Base-by-base conservation (phyloP, 805 yeast genomes). In the Spathaspora hagerdaliae region DNA sequence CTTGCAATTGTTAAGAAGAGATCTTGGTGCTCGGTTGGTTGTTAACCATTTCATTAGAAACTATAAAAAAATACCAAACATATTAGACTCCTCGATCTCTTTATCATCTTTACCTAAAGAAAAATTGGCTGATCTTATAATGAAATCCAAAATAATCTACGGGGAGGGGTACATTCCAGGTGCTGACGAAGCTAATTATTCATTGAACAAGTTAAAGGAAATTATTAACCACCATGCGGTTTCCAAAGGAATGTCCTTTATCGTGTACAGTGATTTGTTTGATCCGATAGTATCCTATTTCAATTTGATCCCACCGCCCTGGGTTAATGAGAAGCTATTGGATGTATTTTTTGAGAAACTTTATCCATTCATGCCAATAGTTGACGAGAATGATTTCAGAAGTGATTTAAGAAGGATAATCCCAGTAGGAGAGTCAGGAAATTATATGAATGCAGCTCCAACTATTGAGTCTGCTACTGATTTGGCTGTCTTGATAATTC, bases 311-410 rank as follows among this genome's bases (percentile, higher is more conserved):
- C 44, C 44, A 5, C 34, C 38, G 5, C 45, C 38, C 27, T 10
- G 5, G 11, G 12, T 36, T 5, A 42, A 32, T 14, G 38, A 37
- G 24, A 43, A 36, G 38, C 36, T 19, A 39, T 32, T 49, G 13
- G 15, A 29, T 11, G 27, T 40, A 10, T 55, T 52, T 29, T 52
- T 54, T 37, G 50, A 48, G 13, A 41, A 47, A 13, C 24, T 54
- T 6, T 43, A 42, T 27, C 51, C 49, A 8, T 50, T 36, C 27
- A 36, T 53, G 11, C 59, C 59, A 6, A 46, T 56, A 3, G 1
- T 56, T 9, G 59, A 56, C 36, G 58, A 56, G 40, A 27, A 39
- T 14, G 48, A 39, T 6, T 45, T 48, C 27, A 8, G 46, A 45
- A 11, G n/a, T 6, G 47, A 43, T 7, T 31, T 49, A 11, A 6